phyloP scores from a whole-genome alignment of 73 alveolate genomes.

The Tetrahymena elliotti region DNA sequence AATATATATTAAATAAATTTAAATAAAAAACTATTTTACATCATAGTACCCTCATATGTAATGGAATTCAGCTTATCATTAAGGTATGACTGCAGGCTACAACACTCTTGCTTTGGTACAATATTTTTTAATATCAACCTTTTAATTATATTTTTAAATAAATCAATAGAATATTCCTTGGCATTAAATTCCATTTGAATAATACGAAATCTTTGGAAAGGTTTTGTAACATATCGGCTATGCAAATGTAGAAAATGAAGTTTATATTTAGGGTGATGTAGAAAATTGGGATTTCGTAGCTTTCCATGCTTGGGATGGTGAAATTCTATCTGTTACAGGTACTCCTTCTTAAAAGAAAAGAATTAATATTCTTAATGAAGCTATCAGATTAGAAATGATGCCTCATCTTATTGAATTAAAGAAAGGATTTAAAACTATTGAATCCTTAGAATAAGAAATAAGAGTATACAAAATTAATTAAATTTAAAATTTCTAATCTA shows the following conservation, averaged over 20 bases:
- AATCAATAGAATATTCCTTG: slow-evolving; percentile 15
- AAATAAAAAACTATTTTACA: not conserved
- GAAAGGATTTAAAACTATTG: slow-evolving; percentile 5
- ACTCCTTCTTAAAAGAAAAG: slow-evolving; percentile 28
- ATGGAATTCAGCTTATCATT: slow-evolving; percentile 29
- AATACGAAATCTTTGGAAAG: slow-evolving; percentile 30
- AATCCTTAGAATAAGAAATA: not conserved
- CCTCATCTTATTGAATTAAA: slow-evolving; percentile 21
- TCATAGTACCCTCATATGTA: not conserved
- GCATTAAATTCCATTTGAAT: slow-evolving; percentile 39
- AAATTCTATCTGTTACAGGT: slow-evolving; percentile 27
- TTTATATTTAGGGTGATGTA: slow-evolving; percentile 23
- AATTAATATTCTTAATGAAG: slow-evolving; percentile 23
- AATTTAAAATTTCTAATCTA: not conserved
- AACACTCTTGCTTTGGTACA: slow-evolving; percentile 18
- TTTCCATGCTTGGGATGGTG: slow-evolving; percentile 33
- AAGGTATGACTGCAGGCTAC: slow-evolving; percentile 44
- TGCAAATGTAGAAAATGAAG: slow-evolving; percentile 12
- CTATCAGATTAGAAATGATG: slow-evolving; percentile 15
- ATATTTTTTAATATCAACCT: not conserved
- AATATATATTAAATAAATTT: not conserved
- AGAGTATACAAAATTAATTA: not conserved
- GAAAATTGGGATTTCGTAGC: slow-evolving; percentile 29
- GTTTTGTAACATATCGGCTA: slow-evolving; percentile 8
- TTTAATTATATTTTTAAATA: not conserved